These are phyloP conservation scores for Theileria parva DNA, from an alignment of 169 alveolate genomes.

Conservation along the genomic window DNA sequence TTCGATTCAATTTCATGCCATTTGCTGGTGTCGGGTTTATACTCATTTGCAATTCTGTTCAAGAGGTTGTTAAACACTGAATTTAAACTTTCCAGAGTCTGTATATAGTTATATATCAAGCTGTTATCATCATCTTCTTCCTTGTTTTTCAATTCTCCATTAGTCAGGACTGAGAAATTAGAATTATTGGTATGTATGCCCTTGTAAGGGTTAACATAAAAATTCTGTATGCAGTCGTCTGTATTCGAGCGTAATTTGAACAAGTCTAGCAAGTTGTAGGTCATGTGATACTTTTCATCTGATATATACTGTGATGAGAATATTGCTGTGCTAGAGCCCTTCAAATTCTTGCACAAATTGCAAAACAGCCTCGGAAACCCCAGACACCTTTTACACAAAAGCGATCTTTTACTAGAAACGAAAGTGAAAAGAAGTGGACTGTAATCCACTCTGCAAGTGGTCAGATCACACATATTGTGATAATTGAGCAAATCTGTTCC, in stretches of 20 bases:
- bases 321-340: conserved; percentile 25
- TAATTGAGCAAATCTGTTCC: conserved; percentile 21
- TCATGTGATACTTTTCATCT: conserved; percentile 51
- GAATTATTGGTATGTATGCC: not conserved
- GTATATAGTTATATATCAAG: conserved; percentile 42
- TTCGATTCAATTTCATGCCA: conserved; percentile 74
- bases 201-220: not conserved
- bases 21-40: conserved; percentile 39
- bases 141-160: conserved; percentile 3
- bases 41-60: conserved; percentile 46
- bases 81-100: conserved; percentile 53
- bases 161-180: not conserved
- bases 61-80: conserved; percentile 23
- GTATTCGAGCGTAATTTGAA: conserved; percentile 33
- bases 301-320: conserved; percentile 35
- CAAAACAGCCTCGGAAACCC: conserved; percentile 60
- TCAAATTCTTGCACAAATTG: conserved; percentile 37
- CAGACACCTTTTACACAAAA: conserved; percentile 57
- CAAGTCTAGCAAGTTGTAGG: conserved; percentile 41
- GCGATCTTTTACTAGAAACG: conserved; percentile 37
- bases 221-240: conserved; percentile 2
- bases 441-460: conserved; percentile 59
- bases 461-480: conserved; percentile 49
- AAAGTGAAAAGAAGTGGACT: conserved; percentile 61
- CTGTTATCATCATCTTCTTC: conserved; percentile 50